Evolutionary conservation across 2,329 filamentous ascomycete genomes (phyloP), one percentile per base, ranked within the genome.

Genomic region (Fusarium devonianum): DNA sequence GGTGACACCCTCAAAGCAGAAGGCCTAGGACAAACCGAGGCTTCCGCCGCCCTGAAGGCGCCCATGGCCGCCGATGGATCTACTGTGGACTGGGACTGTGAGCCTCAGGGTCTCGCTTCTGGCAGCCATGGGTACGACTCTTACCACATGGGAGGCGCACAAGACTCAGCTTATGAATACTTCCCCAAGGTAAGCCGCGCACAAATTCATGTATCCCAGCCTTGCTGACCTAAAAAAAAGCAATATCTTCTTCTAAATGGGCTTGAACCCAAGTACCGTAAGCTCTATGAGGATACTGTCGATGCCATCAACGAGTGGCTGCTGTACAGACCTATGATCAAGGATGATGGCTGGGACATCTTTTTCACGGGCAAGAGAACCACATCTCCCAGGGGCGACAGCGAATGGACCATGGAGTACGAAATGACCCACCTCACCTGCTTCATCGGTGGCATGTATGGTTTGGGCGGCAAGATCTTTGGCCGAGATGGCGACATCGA

Each of bases 291-390:
- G 49, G 82, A 82, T 47, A 81, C 85, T 4, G 81, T 87, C 21
- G 82, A 87, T 5, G 84, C 84, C 0, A 83, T 87, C 25, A 88
- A 88, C 58, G 79, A 90, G 57, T 81, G 89, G 69, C 78, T 96
- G 8, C 82, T 96, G 48, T 96, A 84, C 72, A 82, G 87, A 5
- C 91, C 92, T 1, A 88, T 94, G 83, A 81, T 85, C 14, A 81
- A 84, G 6, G 80, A 82, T 21, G 75, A 80, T 6, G 76, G 82
- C 42, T 82, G 82, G 40, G 83, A 93, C 51, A 82, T 94, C n/a
- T 78, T 94, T 3, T 84, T 94, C 53, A 83, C 89, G 0, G 87
- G 88, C 17, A 85, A 84, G 59, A 69, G 83, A n/a, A 74, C 67
- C 35, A 78, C 80, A 8, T 68, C 63, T 2, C 77, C 78, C 11